Base-by-base conservation (phyloP, 1,284 basidiomycete species). In the Puccinia brachypodii region DNA sequence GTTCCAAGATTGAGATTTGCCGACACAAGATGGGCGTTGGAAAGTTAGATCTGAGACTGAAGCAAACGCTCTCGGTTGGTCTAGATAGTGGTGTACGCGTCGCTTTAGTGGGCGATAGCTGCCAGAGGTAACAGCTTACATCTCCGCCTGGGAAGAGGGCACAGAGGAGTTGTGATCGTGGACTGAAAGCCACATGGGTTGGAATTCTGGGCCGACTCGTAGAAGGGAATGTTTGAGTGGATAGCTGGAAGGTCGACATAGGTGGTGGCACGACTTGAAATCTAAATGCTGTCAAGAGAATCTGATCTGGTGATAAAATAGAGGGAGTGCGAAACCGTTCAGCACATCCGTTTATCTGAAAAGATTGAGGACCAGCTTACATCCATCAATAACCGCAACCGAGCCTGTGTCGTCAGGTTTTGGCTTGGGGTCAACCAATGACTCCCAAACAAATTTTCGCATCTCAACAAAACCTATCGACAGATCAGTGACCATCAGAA, bases 241-340 rank as follows among this genome's bases (percentile, higher is more conserved):
- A 56, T 6, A 97, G 89, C 78, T 90, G 89, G 85, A 90, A 89
- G 0, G 94, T 92, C 0, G 92, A 92, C 95, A 98, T 97, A 0
- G 96, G 97, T 25, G 96, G 96, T 3, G 96, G 96, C 0, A 96
- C 90, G 85, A 96, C 98, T 87, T 97, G 94, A 3, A 91, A 91
- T 47, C 95, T 90, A 89, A 99, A 98, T 3, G 96, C 93, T 0
- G 96, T 99, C 62, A 98, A 88, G 3, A 96, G 90, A 69, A 94
- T 88, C n/a, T 89, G 88, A 1, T 90, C 92, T 95, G 83, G 82
- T 81, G 13, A 11, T 79, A 66, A 66, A 77, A 56, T 82, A 53
- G 60, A 38, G 71, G 22, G 36, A 64, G 73, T 13, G 16, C 25
- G 42, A 11, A 28, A 71, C 19, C 19, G 19, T 47, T 71, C 42